Conservation (phyloP, 1,284 basidiomycete genomes). For the Cystobasidium sp. region DNA sequence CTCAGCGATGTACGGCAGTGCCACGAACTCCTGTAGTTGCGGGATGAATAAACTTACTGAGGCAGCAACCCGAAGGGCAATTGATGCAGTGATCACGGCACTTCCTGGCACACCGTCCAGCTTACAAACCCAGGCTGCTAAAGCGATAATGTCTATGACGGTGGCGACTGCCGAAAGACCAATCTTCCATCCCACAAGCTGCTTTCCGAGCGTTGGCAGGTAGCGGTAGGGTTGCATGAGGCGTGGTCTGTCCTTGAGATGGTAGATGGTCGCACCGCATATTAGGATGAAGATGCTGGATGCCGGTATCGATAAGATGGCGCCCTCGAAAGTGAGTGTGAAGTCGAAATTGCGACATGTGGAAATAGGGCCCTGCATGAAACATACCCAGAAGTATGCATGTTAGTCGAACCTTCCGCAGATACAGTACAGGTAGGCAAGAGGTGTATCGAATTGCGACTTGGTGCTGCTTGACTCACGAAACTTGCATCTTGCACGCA, state of each 20-base stretch:
- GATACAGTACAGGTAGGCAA: neutral
- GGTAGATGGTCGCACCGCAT: slow-evolving; percentile 2
- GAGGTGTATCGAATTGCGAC: neutral
- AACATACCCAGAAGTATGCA: neutral
- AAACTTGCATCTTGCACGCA: slow-evolving; percentile 11
- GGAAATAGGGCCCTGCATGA: slow-evolving; percentile 28
- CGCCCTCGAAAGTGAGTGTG: slow-evolving; percentile 34
- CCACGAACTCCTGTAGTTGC: neutral
- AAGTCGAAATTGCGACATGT: slow-evolving; percentile 41
- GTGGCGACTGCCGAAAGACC: neutral
- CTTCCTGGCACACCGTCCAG: neutral
- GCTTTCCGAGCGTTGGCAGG: slow-evolving; percentile 32
- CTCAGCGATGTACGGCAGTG: neutral
- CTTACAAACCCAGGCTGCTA: slow-evolving; percentile 9
- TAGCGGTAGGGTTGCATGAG: slow-evolving; percentile 25
- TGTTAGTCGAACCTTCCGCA: neutral
- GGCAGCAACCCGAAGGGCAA: slow-evolving; percentile 8
- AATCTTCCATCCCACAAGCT: slow-evolving; percentile 19
- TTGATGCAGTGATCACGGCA: neutral
- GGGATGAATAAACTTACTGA: slow-evolving; percentile 3
- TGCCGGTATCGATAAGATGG: slow-evolving; percentile 25
- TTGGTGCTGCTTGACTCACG: neutral
- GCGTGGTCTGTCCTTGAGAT: slow-evolving; percentile 11
- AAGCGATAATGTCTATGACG: slow-evolving; percentile 15
- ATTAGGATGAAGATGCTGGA: slow-evolving; percentile 29